Base-by-base conservation (phyloP, 768 basidiomycete species). In the Coprinopsis cinerea region DNA sequence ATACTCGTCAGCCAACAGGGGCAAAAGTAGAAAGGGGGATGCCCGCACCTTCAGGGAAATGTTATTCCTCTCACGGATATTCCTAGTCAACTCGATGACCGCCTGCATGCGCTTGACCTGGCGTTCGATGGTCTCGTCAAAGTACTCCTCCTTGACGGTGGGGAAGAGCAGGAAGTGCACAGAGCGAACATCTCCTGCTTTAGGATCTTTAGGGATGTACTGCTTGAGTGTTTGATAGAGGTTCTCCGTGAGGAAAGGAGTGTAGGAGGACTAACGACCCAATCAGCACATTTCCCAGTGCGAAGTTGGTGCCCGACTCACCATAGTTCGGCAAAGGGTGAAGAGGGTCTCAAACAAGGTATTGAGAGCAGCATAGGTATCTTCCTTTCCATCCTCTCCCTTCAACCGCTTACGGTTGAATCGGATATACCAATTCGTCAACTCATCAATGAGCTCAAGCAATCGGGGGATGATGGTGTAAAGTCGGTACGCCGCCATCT, bases 341-440 rank as follows among this genome's bases (percentile, higher is more conserved):
- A 94, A 87, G 25, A 99, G 69, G 0, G 94, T 82, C 69, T 98
- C 96, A 64, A 97, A 97, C 35, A 99, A 73, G 20, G 96, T 97
- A 64, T 98, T 97, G 61, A 98, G 73, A 15, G 95, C 96, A 17
- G 83, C 69, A 14, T 82, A 63, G 6, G 93, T 93, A 59, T 98
- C 95, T 55, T 92, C 88, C 49, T 77, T 74, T 2, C 95, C 89
- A 59, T 92, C 87, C 65, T 95, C 90, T 39, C 96, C 96, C 76
- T 99, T 99, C 53, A 99, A 72, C 14, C 96, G 81, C 57, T 85
- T 86, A 37, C 96, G 84, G 69, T 99, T 99, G 74, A 98, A 98
- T 42, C 96, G 92, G 63, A 99, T 98, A 69, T 99, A 99, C 93
- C 94, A 97, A 64, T 99, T 99, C 18, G 96, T 99, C 52, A 98